A percentile compares a stretch with the other conserved stretches of the same genome.
Evolutionary conservation across 495 filamentous ascomycete species (phyloP).

Genomic region (Massariosphaeria phaeospora): DNA sequence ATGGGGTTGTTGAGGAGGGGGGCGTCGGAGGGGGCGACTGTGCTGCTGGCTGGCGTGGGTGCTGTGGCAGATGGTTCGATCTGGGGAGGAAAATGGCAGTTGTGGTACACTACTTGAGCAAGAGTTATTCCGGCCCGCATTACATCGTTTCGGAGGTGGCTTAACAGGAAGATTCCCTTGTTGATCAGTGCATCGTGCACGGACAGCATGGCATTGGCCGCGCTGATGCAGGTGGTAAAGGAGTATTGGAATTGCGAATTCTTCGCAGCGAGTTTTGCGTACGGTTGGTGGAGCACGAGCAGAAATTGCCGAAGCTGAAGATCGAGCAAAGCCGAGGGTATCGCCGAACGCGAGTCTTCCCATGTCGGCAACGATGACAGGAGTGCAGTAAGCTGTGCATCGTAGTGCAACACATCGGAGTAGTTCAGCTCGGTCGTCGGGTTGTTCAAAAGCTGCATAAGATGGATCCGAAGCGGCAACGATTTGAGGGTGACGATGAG

Average conservation of each 20-base stretch:
- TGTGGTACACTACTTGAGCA: slow-evolving; percentile 18
- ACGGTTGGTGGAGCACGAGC: slow-evolving; percentile 25
- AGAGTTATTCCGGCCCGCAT: slow-evolving; percentile 16
- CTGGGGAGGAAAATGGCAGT: background rate
- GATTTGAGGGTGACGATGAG: slow-evolving; percentile 4
- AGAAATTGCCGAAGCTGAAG: slow-evolving; percentile 30
- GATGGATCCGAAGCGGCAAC: slow-evolving; percentile 22
- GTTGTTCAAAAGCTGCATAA: slow-evolving; percentile 27
- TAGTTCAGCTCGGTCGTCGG: slow-evolving; percentile 20
- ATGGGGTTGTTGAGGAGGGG: background rate
- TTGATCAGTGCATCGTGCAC: background rate
- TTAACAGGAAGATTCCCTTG: slow-evolving; percentile 3
- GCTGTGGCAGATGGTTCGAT: background rate
- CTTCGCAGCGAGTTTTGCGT: slow-evolving; percentile 15
- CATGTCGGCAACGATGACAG: slow-evolving; percentile 18
- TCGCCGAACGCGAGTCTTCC: background rate
- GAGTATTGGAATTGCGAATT: slow-evolving; percentile 24
- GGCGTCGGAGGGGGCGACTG: background rate
- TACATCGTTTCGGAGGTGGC: slow-evolving; percentile 24
- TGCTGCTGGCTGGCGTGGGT: background rate
- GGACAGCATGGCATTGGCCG: slow-evolving; percentile 13
- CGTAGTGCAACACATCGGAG: slow-evolving; percentile 28
- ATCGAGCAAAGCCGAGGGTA: slow-evolving; percentile 16
- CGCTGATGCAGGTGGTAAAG: slow-evolving; percentile 12
- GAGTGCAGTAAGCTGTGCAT: slow-evolving; percentile 8